Conservation (phyloP, 2,329 filamentous ascomycete genomes). For the Xylariales sp. region DNA sequence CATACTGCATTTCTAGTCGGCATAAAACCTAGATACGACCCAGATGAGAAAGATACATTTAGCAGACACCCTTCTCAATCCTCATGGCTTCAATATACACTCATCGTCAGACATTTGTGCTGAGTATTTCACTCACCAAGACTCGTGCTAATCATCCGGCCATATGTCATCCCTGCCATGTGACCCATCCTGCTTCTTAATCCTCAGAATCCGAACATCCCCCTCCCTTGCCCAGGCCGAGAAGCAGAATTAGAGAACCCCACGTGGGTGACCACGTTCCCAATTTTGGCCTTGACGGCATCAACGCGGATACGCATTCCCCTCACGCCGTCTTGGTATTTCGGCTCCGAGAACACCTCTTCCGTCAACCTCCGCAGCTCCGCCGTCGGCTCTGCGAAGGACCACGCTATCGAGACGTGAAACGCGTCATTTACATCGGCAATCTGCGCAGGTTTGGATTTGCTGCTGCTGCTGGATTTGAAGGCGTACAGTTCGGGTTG, state of each 20-base stretch:
- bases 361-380: constrained; percentile 36
- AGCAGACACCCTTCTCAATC: no score
- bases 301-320: constrained; percentile 49
- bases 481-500: constrained; percentile 68
- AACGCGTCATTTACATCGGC: constrained; percentile 49
- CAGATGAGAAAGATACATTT: no score
- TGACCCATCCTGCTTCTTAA: no score
- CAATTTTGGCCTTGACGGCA: constrained; percentile 69
- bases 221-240: no score
- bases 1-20: no score
- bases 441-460: constrained; percentile 13
- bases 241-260: no score
- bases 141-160: no score
- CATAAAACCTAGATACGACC: no score
- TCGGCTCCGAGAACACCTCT: constrained; percentile 19
- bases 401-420: constrained; percentile 90
- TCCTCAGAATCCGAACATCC: background rate
- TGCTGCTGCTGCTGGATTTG: background rate
- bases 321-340: constrained; percentile 24
- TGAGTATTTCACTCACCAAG: no score
- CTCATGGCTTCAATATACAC: no score
- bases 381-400: constrained; percentile 48
- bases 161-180: no score
- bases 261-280: constrained; percentile 59
- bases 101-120: no score